Evolutionary conservation across 2,329 filamentous ascomycete species (phyloP).

Genomic region (Aspergillus aculeatinus): DNA sequence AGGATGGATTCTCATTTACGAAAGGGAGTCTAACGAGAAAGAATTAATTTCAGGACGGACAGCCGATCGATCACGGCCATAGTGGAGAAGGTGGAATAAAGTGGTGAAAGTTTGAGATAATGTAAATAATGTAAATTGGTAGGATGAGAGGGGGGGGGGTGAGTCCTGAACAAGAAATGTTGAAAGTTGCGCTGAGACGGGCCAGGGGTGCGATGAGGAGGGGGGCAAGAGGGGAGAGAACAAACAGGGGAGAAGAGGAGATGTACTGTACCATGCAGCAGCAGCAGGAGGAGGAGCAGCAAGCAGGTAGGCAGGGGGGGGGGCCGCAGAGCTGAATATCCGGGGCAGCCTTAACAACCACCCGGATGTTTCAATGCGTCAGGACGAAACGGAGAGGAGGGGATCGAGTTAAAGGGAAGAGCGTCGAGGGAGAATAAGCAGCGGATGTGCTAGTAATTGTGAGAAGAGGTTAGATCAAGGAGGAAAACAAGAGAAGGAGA

Average conservation of each 20-base stretch:
- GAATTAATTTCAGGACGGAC: constrained; percentile 14
- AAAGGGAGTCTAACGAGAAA: constrained; percentile 11
- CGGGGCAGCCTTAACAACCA: neutral
- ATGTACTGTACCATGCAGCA: neutral
- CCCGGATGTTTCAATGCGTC: neutral
- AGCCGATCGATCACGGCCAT: constrained; percentile 9
- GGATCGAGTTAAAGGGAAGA: too few species aligned
- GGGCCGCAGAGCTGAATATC: neutral
- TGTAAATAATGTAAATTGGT: neutral
- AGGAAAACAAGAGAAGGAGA: constrained; percentile 8
- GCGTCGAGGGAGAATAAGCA: neutral
- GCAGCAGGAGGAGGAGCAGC: too few species aligned
- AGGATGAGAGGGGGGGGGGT: neutral
- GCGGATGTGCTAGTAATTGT: neutral
- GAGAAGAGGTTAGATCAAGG: neutral
- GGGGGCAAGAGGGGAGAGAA: neutral
- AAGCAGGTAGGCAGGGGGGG: too few species aligned
- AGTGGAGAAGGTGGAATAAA: constrained; percentile 8
- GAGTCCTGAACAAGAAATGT: neutral
- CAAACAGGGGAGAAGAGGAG: neutral
- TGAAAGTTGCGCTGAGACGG: neutral
- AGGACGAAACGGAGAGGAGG: neutral
- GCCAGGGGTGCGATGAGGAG: neutral
- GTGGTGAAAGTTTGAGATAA: neutral
- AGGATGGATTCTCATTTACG: neutral